Conservation (phyloP, 2,329 filamentous ascomycete genomes). For the Colletotrichum aenigma region DNA sequence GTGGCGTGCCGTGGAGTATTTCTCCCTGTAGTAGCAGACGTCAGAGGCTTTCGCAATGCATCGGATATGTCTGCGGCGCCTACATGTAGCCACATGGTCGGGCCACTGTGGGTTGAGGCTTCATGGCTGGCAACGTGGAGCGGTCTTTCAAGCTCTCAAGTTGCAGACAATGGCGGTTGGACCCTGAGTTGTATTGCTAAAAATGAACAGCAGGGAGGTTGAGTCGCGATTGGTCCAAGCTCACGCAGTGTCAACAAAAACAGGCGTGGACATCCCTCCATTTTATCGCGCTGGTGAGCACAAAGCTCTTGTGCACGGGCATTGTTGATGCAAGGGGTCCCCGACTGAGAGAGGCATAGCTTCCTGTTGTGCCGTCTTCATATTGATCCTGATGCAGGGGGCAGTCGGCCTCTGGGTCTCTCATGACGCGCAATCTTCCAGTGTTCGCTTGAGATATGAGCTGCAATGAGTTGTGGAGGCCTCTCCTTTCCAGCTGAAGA, state of each 20-base stretch:
- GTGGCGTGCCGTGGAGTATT: conserved; percentile 50
- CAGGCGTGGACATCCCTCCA: neutral
- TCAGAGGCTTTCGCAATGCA: neutral
- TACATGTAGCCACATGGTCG: conserved; percentile 18
- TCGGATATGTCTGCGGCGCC: neutral
- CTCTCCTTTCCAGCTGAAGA: neutral
- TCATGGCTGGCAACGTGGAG: neutral
- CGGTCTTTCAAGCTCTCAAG: neutral
- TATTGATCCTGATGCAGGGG: neutral
- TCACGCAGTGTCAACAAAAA: neutral
- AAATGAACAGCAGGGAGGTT: neutral
- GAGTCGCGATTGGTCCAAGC: neutral
- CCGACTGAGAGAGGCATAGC: neutral
- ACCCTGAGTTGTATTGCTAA: neutral
- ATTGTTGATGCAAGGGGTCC: neutral
- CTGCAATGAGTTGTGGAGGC: neutral
- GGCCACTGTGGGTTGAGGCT: neutral
- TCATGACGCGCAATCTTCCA: conserved; percentile 4
- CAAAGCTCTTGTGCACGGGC: neutral
- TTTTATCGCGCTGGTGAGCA: neutral
- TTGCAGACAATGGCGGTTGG: neutral
- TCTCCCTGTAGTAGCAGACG: conserved; percentile 37
- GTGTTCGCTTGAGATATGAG: conserved; percentile 3
- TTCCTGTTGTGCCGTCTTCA: neutral
- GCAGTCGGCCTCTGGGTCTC: conserved; percentile 14